Conservation (phyloP, 768 basidiomycete species). For the Pleurotus djamor region DNA sequence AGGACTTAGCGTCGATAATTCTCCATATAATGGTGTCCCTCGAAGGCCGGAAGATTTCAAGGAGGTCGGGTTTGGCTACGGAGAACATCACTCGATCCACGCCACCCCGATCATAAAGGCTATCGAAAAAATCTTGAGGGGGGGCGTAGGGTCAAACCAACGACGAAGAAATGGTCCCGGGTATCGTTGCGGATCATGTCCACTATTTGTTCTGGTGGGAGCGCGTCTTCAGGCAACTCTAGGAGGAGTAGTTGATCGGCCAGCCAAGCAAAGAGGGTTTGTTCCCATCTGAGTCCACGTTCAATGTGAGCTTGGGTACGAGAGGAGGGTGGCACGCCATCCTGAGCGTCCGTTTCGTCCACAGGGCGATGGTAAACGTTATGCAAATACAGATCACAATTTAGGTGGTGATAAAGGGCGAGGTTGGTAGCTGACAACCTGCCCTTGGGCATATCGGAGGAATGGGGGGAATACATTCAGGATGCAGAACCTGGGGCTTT, state of each 20-base stretch:
- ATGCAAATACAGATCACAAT: conserved; percentile 46
- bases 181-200: conserved; percentile 43
- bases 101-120: conserved; percentile 28
- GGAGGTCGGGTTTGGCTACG: conserved; percentile 45
- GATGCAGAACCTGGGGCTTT: not conserved
- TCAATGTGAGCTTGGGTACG: conserved; percentile 37
- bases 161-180: conserved; percentile 42
- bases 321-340: conserved; percentile 15
- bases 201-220: conserved; percentile 27
- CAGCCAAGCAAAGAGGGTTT: conserved; percentile 36
- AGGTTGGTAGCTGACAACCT: conserved; percentile 45
- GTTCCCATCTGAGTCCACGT: conserved; percentile 46
- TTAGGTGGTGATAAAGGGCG: conserved; percentile 41
- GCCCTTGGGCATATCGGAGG: not conserved
- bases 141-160: conserved; percentile 39
- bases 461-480: not conserved
- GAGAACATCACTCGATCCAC: conserved; percentile 36
- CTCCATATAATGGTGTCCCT: conserved; percentile 35
- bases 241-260: conserved; percentile 36
- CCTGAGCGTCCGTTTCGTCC: not conserved
- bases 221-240: conserved; percentile 32
- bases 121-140: conserved; percentile 28
- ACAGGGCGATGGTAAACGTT: conserved; percentile 30
- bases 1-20: conserved; percentile 50
- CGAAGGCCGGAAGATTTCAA: conserved; percentile 36